A percentile compares a stretch with the other conserved stretches of the same genome.
These are phyloP conservation scores for Acmispon strigosus DNA, from an alignment of 306 rosid genomes.

Conservation along the genomic window DNA sequence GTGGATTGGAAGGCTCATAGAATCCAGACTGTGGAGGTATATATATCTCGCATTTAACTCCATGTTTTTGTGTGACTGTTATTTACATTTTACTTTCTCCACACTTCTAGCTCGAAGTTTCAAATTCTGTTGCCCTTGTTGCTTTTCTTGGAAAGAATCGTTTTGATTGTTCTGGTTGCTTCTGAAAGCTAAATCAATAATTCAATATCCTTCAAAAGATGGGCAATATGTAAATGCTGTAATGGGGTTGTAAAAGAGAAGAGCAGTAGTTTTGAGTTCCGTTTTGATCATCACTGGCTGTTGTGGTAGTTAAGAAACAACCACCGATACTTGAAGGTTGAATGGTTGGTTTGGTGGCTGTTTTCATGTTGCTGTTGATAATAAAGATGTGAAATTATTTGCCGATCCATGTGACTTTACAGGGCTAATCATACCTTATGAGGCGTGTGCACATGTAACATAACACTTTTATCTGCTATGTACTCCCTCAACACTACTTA, in stretches of 20 bases:
- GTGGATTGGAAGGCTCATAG: slow-evolving; percentile 99
- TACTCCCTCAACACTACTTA: not conserved
- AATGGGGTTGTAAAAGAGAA: not conserved
- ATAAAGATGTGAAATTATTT: not conserved
- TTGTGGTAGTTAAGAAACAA: slow-evolving; percentile 7
- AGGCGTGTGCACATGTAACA: not conserved
- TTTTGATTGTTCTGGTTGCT: slow-evolving; percentile 7
- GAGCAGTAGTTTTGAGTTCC: not conserved
- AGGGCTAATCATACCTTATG: not conserved
- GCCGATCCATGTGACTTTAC: not conserved
- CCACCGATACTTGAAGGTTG: not conserved
- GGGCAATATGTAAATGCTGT: not conserved
- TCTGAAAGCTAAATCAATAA: slow-evolving; percentile 7
- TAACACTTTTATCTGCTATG: not conserved
- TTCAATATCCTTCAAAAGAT: not conserved
- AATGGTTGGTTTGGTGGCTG: not conserved
- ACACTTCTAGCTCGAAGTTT: slow-evolving; percentile 5
- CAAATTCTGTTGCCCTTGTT: slow-evolving; percentile 7
- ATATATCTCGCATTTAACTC: slow-evolving; percentile 16
- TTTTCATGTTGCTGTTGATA: not conserved
- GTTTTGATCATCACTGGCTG: slow-evolving; percentile 5
- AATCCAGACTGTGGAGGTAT: slow-evolving; percentile 86
- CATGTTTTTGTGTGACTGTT: not conserved
- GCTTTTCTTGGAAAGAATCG: slow-evolving; percentile 16
- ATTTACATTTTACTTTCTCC: slow-evolving; percentile 1